Evolutionary conservation across 2,329 filamentous ascomycete species (phyloP), one percentile per base, ranked within the genome.

Genomic region (Apiospora marii): DNA sequence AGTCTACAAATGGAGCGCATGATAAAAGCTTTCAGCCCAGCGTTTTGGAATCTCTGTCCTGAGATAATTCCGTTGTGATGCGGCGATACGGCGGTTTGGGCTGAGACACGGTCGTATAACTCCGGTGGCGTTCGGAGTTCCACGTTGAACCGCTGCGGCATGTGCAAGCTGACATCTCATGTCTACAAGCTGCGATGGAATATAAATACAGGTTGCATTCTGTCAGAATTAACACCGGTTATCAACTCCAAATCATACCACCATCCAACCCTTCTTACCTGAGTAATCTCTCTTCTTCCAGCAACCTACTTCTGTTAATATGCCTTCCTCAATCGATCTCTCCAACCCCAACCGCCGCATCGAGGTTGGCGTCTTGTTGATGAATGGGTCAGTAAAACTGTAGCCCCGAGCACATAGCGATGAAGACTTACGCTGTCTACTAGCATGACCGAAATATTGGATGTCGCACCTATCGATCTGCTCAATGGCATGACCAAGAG

Each of bases 391-490:
- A 37, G 74, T 73, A 48, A 13, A 24, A 7, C 8, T 22, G 10
- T 70, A 19, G n/a, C 41, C 30, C 22, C 13, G n/a, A 48, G 37
- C n/a, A 27, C n/a, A 37, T 22, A 6, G 12, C 3, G 41, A 14
- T 44, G 8, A 14, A 46, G 51, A 68, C 19, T 30, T 34, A 37
- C 67, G 12, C 22, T 70, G n/a, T 37, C 43, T 22, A 44, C 72
- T 72, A 83, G 80, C 44, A 58, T 75, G 7, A 82, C 79, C 0
- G 82, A 83, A 51, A 73, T 81, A 8, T 77, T 83, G 2, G 81
- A 83, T n/a, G 77, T 83, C 3, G 81, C 79, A 3, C 80, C 80
- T 0, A 74, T 83, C 19, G 81, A 83, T 16, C 70, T 80, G 8
- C 67, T 83, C 24, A 48, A 77, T 30, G 71, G 69, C 0, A 2